Evolutionary conservation across 495 filamentous ascomycete species (phyloP), one percentile per base, ranked within the genome.

Genomic region (Chaetomidium leptoderma): DNA sequence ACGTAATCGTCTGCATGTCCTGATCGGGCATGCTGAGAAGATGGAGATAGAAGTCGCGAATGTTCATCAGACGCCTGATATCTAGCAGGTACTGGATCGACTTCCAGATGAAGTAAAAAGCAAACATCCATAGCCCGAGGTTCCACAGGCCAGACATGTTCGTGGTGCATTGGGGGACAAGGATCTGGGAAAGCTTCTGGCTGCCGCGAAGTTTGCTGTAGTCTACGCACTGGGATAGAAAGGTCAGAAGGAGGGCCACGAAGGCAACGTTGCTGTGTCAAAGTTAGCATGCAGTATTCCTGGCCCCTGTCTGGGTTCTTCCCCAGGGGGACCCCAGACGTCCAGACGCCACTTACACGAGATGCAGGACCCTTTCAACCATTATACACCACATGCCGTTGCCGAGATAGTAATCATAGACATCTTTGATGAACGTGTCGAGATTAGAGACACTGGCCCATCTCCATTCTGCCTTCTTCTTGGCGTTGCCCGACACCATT

Each of bases 1-100:
- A 98, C 8, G 91, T 90, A 32, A 97, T 86, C 0, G 92, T 96
- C 72, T 97, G 95, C 66, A 98, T 95, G 59, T 98, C 95, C 21
- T 83, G 76, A 63, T 97, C 95, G 2, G 89, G 88, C 32, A 98
- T 86, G 30, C 87, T 86, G 16, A 98, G 82, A 7, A 97, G 79
- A 66, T 97, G 83, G 39, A 82, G 72, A 71, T 90, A 98, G 71
- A 97, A 98, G 70, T 93, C 86, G 63, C 91, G 90, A 71, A 96
- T 84, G 30, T 89, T 78, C 61, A 81, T 75, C 16, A 97, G 79
- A 21, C 86, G 81, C 17, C 86, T 86, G 33, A 92, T 78, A 60
- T 90, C 89, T n/a, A 87, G 67, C 37, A 92, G 55, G 62, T 85
- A 87, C 59, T 87, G 83, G 50, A 91, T 85, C 21, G 87, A 71